Evolutionary conservation across 2,329 filamentous ascomycete species (phyloP).

Genomic region (Talaromyces sp.): DNA sequence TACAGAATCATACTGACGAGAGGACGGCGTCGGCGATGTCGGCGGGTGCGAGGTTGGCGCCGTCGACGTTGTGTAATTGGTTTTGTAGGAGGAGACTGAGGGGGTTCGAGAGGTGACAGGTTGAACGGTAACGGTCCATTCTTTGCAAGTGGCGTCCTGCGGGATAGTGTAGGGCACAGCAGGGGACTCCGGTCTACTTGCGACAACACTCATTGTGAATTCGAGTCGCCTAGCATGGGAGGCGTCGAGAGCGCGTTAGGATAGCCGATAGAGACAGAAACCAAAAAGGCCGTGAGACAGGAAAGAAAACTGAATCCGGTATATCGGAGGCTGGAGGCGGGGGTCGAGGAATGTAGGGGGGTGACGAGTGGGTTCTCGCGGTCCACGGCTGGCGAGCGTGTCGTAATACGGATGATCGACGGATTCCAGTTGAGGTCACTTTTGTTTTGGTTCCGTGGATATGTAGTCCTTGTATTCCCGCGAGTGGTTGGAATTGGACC

Average conservation of each 20-base stretch:
- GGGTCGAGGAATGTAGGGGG: slow-evolving; percentile 25
- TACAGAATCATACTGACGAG: slow-evolving; percentile 42
- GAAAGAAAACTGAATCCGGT: neutral
- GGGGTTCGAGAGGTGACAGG: slow-evolving; percentile 36
- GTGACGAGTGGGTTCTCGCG: neutral
- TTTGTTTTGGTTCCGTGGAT: neutral
- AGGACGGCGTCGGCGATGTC: slow-evolving; percentile 38
- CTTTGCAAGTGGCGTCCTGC: slow-evolving; percentile 31
- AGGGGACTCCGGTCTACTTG: slow-evolving; percentile 41
- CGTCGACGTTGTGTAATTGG: slow-evolving; percentile 41
- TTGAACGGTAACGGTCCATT: slow-evolving; percentile 34
- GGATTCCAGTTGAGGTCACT: slow-evolving; percentile 14
- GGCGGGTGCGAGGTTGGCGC: slow-evolving; percentile 43
- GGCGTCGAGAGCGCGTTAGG: slow-evolving; percentile 8
- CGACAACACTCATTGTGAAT: slow-evolving; percentile 44
- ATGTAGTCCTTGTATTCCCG: too few species aligned
- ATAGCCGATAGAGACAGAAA: slow-evolving; percentile 13
- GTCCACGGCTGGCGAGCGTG: slow-evolving; percentile 4
- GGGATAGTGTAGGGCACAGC: slow-evolving; percentile 35
- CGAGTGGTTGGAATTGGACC: neutral
- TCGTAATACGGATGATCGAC: slow-evolving; percentile 20
- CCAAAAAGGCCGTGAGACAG: neutral
- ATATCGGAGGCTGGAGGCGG: slow-evolving; percentile 13
- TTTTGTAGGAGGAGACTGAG: slow-evolving; percentile 42
- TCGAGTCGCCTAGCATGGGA: slow-evolving; percentile 23